Percentiles rank a stretch among this genome's conserved stretches.
Conservation (phyloP, 345 rosid species). For the Mercurialis annua region DNA sequence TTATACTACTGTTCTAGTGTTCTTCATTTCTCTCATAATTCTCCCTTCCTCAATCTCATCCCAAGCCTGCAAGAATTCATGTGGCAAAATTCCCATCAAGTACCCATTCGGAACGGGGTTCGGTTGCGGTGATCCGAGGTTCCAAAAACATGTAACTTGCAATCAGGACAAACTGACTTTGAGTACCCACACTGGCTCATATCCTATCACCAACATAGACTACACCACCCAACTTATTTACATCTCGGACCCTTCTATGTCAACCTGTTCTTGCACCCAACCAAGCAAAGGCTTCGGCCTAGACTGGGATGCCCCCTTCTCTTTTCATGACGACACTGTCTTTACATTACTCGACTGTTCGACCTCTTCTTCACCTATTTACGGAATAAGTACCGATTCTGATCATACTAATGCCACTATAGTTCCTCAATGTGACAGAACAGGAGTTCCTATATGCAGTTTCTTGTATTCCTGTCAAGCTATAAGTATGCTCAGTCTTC, state of each 20-base stretch:
- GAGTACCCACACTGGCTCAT: conserved; percentile 75
- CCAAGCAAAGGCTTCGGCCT: conserved; percentile 81
- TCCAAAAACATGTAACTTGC: conserved; percentile 60
- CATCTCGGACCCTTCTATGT: conserved; percentile 78
- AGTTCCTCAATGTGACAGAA: conserved; percentile 61
- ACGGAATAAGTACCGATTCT: conserved; percentile 23
- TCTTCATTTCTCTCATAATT: conserved; percentile 18
- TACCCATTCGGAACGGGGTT: conserved; percentile 81
- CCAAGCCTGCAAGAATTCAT: conserved; percentile 59
- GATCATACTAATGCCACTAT: conserved; percentile 18
- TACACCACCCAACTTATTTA: conserved; percentile 54
- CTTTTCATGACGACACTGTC: conserved; percentile 65
- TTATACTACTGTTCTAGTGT: not conserved
- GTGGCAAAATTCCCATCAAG: conserved; percentile 55
- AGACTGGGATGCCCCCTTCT: conserved; percentile 85
- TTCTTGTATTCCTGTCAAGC: conserved; percentile 77
- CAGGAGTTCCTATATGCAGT: conserved; percentile 74
- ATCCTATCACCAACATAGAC: conserved; percentile 66
- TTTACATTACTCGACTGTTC: conserved; percentile 86
- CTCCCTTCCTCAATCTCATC: conserved; percentile 42
- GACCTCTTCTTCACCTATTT: conserved; percentile 52
- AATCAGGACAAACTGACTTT: conserved; percentile 50
- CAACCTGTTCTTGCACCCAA: conserved; percentile 78
- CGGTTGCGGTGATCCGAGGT: conserved; percentile 86
- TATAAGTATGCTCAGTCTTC: conserved; percentile 61